Conservation (phyloP, 148 eudicot species). For the Rhododendron simsii region DNA sequence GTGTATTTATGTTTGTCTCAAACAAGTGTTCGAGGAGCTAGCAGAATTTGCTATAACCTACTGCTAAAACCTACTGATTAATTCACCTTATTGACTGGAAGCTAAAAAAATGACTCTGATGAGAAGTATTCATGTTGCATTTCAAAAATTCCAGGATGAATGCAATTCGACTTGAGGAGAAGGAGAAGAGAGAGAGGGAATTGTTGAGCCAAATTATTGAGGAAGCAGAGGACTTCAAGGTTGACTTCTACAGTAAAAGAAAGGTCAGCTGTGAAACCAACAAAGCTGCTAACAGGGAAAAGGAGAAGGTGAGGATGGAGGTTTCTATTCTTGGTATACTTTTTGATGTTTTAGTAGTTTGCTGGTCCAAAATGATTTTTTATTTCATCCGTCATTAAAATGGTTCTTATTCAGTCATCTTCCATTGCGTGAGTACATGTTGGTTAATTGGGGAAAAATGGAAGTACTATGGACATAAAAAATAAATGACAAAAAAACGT, state of each 20-base stretch:
- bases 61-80: not conserved
- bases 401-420: not conserved
- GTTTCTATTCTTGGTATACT: not conserved
- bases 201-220: conserved; percentile 38
- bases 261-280: conserved; percentile 27
- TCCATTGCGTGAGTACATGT: not conserved
- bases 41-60: not conserved
- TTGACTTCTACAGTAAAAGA: conserved; percentile 38
- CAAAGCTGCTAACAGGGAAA: conserved; percentile 39
- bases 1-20: not conserved
- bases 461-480: not conserved
- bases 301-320: conserved; percentile 37
- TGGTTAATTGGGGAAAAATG: not conserved
- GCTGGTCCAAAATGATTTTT: not conserved
- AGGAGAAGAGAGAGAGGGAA: conserved; percentile 50
- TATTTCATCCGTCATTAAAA: not conserved
- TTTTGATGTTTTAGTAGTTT: not conserved
- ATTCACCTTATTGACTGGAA: not conserved
- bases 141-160: conserved; percentile 30
- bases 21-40: not conserved
- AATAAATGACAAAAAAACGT: not conserved
- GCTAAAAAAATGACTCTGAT: not conserved
- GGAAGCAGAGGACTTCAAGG: conserved; percentile 53
- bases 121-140: not conserved
- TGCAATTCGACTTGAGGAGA: conserved; percentile 50